Base-by-base conservation (phyloP, 2,329 filamentous ascomycete species). In the Parasarocladium wereldwijsianum region DNA sequence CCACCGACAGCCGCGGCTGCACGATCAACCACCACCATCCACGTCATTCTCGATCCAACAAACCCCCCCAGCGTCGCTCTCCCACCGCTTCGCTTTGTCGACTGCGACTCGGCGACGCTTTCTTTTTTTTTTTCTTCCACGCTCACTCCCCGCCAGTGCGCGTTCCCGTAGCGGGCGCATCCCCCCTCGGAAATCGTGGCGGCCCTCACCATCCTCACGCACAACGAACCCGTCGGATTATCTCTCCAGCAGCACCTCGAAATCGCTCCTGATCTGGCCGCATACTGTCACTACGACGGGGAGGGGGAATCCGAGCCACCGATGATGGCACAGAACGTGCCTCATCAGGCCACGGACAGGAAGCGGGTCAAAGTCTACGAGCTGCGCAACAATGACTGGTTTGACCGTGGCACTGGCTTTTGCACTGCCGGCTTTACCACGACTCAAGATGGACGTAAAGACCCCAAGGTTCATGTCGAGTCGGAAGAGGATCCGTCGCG, bases 341-440 rank as follows among this genome's bases (percentile, higher is more conserved):
- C 70, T 70, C 70, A 73, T 69, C 67, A 65, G 60, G 58, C 64
- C 54, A 66, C 66, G 54, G 70, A 76, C 47, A 72, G 65, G 58
- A 74, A 70, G 55, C 70, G 90, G 66, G 90, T 96, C 57, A 98
- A 98, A 66, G 90, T 98, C 52, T 98, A 98, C 57, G 90, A 96
- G 64, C 70, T 98, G 47, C 84, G 83, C 55, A 85, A 93, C 60
- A 93, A 93, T 67, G 90, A 96, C 72, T 98, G 90, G 90, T 94
- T 87, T 52, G 90, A 98, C 59, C 71, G 87, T 47, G 90, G 90
- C 40, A 98, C 90, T 27, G 90, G 90, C 38, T 94, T 94, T 55
- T 96, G 90, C 54, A 82, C 74, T 36, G 85, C 86, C 27, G 68
- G 32, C 23, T 18, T 34, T 29, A 38, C 22, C 41, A 74, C n/a